Percentiles rank a stretch among this genome's conserved stretches.
These are phyloP conservation scores for Hypericum androsaemum DNA, from an alignment of 345 rosid species.

Conservation along the genomic window DNA sequence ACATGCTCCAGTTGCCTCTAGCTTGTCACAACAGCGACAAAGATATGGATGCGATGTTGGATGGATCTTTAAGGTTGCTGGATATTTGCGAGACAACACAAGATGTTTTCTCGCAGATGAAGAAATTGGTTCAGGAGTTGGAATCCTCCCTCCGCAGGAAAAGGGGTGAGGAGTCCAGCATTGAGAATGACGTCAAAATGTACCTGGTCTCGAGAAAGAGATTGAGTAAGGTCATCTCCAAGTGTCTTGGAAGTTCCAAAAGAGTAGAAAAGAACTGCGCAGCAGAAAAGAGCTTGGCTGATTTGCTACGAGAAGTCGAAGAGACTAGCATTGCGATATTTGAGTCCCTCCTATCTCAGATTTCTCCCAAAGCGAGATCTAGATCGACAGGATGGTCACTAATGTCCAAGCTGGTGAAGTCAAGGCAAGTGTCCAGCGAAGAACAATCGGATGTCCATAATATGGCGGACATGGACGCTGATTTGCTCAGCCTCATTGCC, in stretches of 20 bases:
- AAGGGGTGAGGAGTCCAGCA: neutral
- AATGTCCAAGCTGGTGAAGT: conserved; percentile 12
- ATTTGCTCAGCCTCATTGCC: conserved; percentile 7
- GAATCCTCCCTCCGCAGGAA: too few species aligned
- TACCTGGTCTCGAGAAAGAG: conserved; percentile 6
- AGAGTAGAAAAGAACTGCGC: neutral
- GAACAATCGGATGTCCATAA: conserved; percentile 7
- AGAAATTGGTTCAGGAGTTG: too few species aligned
- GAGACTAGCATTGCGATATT: conserved; percentile 10
- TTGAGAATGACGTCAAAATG: conserved; percentile 2
- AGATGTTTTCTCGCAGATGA: too few species aligned
- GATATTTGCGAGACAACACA: too few species aligned
- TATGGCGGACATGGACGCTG: conserved; percentile 7
- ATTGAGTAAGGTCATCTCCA: neutral
- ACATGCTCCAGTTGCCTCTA: too few species aligned
- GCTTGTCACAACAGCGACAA: neutral
- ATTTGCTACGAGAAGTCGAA: conserved; percentile 11
- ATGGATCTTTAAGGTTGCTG: too few species aligned
- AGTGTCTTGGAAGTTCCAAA: conserved; percentile 1
- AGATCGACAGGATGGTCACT: conserved; percentile 9
- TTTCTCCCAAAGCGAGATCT: conserved; percentile 12
- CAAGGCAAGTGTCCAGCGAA: conserved; percentile 7
- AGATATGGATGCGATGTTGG: too few species aligned
- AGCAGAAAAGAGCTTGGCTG: neutral
- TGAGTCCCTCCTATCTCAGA: conserved; percentile 9